phyloP scores from a whole-genome alignment of 2,329 filamentous ascomycete genomes.

The Dactylellina haptotyla region DNA sequence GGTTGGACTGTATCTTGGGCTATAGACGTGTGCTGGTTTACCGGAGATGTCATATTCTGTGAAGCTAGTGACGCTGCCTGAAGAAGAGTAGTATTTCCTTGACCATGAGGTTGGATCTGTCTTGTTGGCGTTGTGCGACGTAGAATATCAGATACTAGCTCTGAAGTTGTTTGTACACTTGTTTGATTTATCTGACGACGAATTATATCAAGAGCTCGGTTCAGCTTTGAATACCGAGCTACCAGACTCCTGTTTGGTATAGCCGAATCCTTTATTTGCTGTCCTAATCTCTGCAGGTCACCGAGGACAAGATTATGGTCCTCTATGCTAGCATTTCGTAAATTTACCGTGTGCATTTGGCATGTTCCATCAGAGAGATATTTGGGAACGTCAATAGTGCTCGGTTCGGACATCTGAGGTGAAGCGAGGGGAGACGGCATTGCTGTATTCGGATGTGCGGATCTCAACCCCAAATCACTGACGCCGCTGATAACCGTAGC shows the following conservation, averaged over 20 bases:
- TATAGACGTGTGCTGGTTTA: constrained; percentile 5
- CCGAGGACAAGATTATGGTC: constrained; percentile 41
- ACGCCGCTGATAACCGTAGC: constrained; percentile 18
- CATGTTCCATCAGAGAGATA: constrained; percentile 35
- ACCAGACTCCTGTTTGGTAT: constrained; percentile 19
- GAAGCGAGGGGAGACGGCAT: constrained; percentile 41
- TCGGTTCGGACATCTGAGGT: constrained; percentile 21
- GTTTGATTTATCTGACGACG: constrained; percentile 34
- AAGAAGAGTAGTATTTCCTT: neutral
- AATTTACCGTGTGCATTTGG: constrained; percentile 30
- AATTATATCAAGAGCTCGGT: constrained; percentile 25
- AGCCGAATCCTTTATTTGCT: constrained; percentile 40
- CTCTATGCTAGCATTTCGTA: constrained; percentile 25
- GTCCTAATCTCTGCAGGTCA: constrained; percentile 33
- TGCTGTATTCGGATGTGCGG: constrained; percentile 21
- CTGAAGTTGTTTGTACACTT: constrained; percentile 22
- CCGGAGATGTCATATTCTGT: neutral
- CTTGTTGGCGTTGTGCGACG: constrained; percentile 15
- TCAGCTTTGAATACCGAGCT: constrained; percentile 40
- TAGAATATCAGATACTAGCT: constrained; percentile 35
- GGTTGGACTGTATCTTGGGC: constrained; percentile 2
- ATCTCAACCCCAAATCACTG: constrained; percentile 14
- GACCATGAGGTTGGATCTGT: neutral
- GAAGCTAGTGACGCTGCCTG: neutral
- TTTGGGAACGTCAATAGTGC: constrained; percentile 38